These are phyloP conservation scores for Elsinoe necatrix DNA, from an alignment of 2,329 filamentous ascomycete genomes.

Conservation along the genomic window DNA sequence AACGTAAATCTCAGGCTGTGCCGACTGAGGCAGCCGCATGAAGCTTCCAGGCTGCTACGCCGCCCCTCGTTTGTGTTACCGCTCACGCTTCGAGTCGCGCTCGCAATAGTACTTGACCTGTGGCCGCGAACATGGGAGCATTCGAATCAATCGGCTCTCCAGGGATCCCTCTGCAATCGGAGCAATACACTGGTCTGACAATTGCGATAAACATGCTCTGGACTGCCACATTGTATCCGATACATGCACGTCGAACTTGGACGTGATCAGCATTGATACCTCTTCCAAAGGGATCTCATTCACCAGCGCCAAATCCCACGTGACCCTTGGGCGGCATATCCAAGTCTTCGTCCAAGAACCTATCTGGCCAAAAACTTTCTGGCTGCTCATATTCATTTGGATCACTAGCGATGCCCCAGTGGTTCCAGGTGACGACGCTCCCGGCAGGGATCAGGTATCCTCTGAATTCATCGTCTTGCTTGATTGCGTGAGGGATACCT, in stretches of 20 bases:
- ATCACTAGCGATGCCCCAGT: slow-evolving; percentile 20
- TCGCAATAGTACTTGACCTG: neutral
- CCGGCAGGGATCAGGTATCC: slow-evolving; percentile 23
- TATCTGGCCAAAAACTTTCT: slow-evolving; percentile 22
- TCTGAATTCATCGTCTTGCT: slow-evolving; percentile 23
- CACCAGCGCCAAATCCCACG: slow-evolving; percentile 22
- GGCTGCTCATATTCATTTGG: slow-evolving; percentile 20
- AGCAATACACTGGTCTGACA: neutral
- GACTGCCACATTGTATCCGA: slow-evolving; percentile 6
- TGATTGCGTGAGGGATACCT: slow-evolving; percentile 19
- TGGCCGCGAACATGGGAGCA: neutral
- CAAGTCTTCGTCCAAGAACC: slow-evolving; percentile 23
- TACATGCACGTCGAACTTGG: neutral
- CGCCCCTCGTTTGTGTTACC: neutral
- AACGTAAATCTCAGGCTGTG: neutral
- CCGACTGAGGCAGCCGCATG: neutral
- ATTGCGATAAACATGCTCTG: neutral
- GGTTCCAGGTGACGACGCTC: slow-evolving; percentile 24
- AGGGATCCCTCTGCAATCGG: neutral
- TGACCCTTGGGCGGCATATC: slow-evolving; percentile 26
- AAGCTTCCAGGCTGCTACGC: slow-evolving; percentile 1
- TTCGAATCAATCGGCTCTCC: neutral
- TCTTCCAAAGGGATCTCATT: neutral
- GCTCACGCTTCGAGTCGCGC: neutral
- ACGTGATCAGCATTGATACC: neutral